Percentiles rank a stretch among this genome's conserved stretches.
Conservation (phyloP, 164 flowering plant genomes). For the Chimonanthus salicifolius region DNA sequence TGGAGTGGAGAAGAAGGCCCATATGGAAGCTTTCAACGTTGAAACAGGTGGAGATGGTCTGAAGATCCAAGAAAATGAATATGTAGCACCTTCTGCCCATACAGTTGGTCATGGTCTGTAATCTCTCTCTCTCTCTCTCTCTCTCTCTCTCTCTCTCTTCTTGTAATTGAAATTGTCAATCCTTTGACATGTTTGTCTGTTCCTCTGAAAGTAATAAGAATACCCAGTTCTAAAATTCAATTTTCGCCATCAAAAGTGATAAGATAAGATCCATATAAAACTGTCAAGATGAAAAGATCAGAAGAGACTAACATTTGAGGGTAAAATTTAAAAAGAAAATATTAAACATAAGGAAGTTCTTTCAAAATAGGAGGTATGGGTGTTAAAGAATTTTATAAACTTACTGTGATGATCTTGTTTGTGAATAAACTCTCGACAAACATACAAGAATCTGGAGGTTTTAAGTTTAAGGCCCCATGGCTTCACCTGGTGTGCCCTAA, state of each 20-base stretch:
- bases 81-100: constrained; percentile 27
- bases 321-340: too few relatives aligned
- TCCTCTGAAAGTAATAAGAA: not conserved
- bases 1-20: not conserved
- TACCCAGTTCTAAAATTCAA: not conserved
- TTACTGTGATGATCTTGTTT: too few relatives aligned
- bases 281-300: too few relatives aligned
- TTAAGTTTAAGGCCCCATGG: too few relatives aligned
- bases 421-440: too few relatives aligned
- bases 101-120: constrained; percentile 31
- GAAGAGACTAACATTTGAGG: too few relatives aligned
- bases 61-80: constrained; percentile 8
- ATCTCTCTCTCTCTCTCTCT: not conserved
- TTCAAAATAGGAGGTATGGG: too few relatives aligned
- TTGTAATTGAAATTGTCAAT: not conserved
- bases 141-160: not conserved
- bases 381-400: too few relatives aligned
- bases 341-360: too few relatives aligned
- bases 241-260: not conserved
- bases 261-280: too few relatives aligned
- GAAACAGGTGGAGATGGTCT: constrained; percentile 14
- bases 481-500: too few relatives aligned
- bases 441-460: too few relatives aligned
- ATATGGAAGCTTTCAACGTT: constrained; percentile 9
- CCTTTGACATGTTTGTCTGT: not conserved